These are phyloP conservation scores for Talaromyces pinophilus DNA, from an alignment of 2,329 filamentous ascomycete genomes.

Conservation along the genomic window DNA sequence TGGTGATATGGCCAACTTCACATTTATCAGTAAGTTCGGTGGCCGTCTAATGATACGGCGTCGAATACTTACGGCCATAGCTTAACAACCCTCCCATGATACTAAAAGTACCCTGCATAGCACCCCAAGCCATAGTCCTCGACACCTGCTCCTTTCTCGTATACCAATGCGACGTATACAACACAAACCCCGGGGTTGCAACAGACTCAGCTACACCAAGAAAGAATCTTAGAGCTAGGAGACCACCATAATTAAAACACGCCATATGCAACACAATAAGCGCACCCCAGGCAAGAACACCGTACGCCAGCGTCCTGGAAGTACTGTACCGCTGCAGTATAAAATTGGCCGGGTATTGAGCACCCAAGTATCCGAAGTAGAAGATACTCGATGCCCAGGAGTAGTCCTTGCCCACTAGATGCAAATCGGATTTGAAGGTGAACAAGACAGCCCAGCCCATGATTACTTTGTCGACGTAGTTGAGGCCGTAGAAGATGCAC, in stretches of 20 bases:
- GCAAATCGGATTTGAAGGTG: constrained; percentile 33
- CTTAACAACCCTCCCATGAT: background rate
- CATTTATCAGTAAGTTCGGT: background rate
- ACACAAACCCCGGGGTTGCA: too few relatives aligned
- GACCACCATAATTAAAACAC: too few relatives aligned
- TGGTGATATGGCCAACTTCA: background rate
- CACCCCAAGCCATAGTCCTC: background rate
- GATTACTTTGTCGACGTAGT: constrained; percentile 4
- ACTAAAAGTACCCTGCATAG: background rate
- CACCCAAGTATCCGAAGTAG: background rate
- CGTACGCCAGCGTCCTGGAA: too few relatives aligned
- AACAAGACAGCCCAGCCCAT: background rate
- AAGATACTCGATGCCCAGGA: background rate
- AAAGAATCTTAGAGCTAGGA: too few relatives aligned
- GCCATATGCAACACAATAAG: too few relatives aligned
- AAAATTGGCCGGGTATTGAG: too few relatives aligned
- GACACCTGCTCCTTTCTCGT: background rate
- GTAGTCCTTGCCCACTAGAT: background rate
- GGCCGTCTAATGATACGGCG: background rate
- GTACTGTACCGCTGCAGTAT: too few relatives aligned
- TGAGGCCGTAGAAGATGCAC: background rate
- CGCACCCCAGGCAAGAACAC: too few relatives aligned
- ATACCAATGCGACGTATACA: background rate
- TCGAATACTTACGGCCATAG: background rate
- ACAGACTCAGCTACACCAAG: too few relatives aligned